Conservation (phyloP, 129 eudicot species). For the Artemisia tridentata region DNA sequence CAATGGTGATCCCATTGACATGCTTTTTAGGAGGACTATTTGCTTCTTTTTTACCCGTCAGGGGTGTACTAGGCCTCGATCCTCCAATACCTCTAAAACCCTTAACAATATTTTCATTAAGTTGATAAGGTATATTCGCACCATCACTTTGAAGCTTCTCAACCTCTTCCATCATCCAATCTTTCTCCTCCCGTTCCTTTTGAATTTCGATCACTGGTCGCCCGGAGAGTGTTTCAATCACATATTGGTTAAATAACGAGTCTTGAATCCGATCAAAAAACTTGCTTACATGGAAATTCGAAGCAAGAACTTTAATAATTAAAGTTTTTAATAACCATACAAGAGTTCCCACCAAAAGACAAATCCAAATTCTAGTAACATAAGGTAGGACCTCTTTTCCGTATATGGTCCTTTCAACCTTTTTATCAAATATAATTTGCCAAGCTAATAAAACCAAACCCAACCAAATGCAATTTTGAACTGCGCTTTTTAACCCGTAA, state of each 20-base stretch:
- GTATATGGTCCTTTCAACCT: not conserved
- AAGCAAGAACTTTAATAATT: constrained; percentile 50
- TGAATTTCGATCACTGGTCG: constrained; percentile 36
- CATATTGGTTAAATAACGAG: constrained; percentile 51
- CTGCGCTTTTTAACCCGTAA: constrained; percentile 46
- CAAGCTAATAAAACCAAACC: constrained; percentile 41
- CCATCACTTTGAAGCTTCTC: constrained; percentile 49
- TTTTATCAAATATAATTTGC: constrained; percentile 22
- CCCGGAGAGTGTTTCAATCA: constrained; percentile 46
- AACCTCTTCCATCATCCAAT: constrained; percentile 34
- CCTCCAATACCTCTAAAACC: constrained; percentile 36
- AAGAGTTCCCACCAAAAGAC: constrained; percentile 55
- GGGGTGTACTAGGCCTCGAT: constrained; percentile 28
- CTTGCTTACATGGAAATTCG: constrained; percentile 51
- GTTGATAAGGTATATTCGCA: constrained; percentile 47
- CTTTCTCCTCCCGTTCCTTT: constrained; percentile 32
- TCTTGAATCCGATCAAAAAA: constrained; percentile 63
- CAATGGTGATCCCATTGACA: constrained; percentile 50
- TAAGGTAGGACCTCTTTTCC: constrained; percentile 42
- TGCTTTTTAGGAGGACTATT: constrained; percentile 29
- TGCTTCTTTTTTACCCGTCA: not conserved
- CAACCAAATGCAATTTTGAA: constrained; percentile 52
- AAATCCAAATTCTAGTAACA: constrained; percentile 44
- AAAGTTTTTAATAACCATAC: constrained; percentile 50
- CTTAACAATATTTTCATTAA: constrained; percentile 43